Evolutionary conservation across 306 rosid genomes (phyloP).

Genomic region (Quercus rubra): DNA sequence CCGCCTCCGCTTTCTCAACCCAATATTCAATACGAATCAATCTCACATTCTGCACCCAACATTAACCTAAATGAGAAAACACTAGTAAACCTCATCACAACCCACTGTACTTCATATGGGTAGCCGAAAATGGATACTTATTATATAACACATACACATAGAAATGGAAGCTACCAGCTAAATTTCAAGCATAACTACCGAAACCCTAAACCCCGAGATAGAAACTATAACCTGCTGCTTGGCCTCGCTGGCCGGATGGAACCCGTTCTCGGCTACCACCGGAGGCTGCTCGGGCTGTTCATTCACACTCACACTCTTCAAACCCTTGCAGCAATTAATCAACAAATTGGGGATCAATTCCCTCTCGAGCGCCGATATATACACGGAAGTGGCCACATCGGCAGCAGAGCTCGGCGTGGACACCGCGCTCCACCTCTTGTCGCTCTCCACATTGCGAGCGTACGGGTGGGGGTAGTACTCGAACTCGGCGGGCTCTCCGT

Average conservation of each 20-base stretch:
- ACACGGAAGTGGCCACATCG: slow-evolving; percentile 64
- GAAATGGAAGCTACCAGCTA: background rate
- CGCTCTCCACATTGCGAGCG: slow-evolving; percentile 28
- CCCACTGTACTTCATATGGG: too few relatives aligned
- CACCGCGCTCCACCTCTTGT: slow-evolving; percentile 56
- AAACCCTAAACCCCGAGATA: slow-evolving; percentile 12
- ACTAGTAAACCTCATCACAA: slow-evolving; percentile 49
- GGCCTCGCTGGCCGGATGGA: slow-evolving; percentile 52
- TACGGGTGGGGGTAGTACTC: slow-evolving; percentile 74
- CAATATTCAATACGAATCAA: slow-evolving; percentile 77
- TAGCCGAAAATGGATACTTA: background rate
- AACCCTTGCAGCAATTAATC: slow-evolving; percentile 81
- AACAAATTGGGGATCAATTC: slow-evolving; percentile 77
- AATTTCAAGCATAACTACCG: background rate
- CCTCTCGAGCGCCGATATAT: slow-evolving; percentile 64
- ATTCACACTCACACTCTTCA: slow-evolving; percentile 35
- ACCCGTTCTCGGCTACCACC: slow-evolving; percentile 54
- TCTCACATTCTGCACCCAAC: slow-evolving; percentile 94
- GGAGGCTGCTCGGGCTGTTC: slow-evolving; percentile 59
- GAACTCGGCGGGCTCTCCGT: slow-evolving; percentile 81
- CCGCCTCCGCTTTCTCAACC: slow-evolving; percentile 85
- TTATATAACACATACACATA: background rate
- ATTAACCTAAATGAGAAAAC: slow-evolving; percentile 72
- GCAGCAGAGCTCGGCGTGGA: slow-evolving; percentile 71
- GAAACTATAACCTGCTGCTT: slow-evolving; percentile 86